Evolutionary conservation across 1,139 yeast species (phyloP).

Genomic region (Hyphopichia burtonii): DNA sequence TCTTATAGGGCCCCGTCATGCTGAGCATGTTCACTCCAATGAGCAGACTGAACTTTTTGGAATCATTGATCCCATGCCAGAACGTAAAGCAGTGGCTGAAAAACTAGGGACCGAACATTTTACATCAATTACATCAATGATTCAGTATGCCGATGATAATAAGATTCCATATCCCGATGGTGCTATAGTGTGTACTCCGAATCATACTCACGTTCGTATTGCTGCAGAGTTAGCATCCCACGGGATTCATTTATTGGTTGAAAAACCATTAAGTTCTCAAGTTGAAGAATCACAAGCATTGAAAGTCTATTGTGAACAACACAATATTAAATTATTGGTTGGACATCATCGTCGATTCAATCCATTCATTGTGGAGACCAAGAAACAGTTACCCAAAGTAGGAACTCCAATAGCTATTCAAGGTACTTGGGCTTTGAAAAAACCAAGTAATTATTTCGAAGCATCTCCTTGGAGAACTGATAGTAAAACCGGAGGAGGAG

Average conservation of each 20-base stretch:
- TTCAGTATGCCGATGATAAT: slow-evolving; percentile 10
- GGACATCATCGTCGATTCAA: slow-evolving; percentile 45
- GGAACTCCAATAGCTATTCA: slow-evolving; percentile 39
- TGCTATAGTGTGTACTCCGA: slow-evolving; percentile 42
- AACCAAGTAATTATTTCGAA: slow-evolving; percentile 31
- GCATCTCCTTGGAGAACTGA: slow-evolving; percentile 38
- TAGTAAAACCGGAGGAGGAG: slow-evolving; percentile 36
- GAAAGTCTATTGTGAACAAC: slow-evolving; percentile 19
- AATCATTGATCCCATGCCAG: slow-evolving; percentile 34
- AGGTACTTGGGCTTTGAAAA: slow-evolving; percentile 39
- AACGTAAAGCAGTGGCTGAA: slow-evolving; percentile 22
- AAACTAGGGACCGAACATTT: slow-evolving; percentile 26
- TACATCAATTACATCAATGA: slow-evolving; percentile 14
- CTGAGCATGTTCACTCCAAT: slow-evolving; percentile 20
- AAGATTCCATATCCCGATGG: slow-evolving; percentile 27
- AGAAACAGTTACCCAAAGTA: slow-evolving; percentile 24
- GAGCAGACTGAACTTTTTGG: slow-evolving; percentile 31
- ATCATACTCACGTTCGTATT: slow-evolving; percentile 35
- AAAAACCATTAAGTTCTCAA: slow-evolving; percentile 35
- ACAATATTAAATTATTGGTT: slow-evolving; percentile 29
- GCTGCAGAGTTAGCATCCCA: slow-evolving; percentile 31
- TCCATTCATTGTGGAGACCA: slow-evolving; percentile 36
- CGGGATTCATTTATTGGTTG: slow-evolving; percentile 37
- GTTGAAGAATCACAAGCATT: slow-evolving; percentile 33
- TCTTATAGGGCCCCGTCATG: slow-evolving; percentile 32